These are phyloP conservation scores for Pseudotsuga menziesii DNA, from an alignment of 75 land plant species.

Conservation along the genomic window DNA sequence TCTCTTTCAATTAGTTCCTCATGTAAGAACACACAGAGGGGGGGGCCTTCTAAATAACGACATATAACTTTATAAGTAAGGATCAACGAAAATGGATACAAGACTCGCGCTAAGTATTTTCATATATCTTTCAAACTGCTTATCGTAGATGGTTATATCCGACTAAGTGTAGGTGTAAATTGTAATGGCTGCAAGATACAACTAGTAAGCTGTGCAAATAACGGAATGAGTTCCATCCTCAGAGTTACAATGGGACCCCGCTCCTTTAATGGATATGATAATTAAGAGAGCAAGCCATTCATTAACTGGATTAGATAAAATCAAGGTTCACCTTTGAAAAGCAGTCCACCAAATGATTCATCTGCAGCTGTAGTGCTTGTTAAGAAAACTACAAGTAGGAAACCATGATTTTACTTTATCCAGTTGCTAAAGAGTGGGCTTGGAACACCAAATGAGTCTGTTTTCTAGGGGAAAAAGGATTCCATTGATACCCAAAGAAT, in stretches of 20 bases:
- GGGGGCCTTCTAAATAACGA: not conserved
- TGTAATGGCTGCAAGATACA: not conserved
- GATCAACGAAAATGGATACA: not conserved
- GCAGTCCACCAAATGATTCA: not conserved
- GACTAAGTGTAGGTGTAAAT: not conserved
- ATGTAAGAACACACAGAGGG: not conserved
- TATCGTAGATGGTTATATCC: not conserved
- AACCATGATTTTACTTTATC: too few species aligned
- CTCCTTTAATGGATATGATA: not conserved
- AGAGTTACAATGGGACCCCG: not conserved
- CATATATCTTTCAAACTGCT: not conserved
- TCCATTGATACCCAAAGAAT: not conserved
- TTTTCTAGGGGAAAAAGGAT: not conserved
- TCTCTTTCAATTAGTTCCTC: conserved; percentile 4
- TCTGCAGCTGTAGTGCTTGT: not conserved
- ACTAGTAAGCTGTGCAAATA: not conserved
- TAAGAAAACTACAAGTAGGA: too few species aligned
- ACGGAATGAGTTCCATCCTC: conserved; percentile 1
- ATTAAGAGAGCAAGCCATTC: not conserved
- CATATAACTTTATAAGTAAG: not conserved
- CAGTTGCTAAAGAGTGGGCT: too few species aligned
- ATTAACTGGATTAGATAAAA: not conserved
- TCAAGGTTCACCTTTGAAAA: not conserved
- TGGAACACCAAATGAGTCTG: too few species aligned
- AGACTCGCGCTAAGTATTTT: not conserved